A percentile compares a stretch with the other conserved stretches of the same genome.
phyloP scores from a whole-genome alignment of 129 eudicot species.

The Oenanthe sinensis region DNA sequence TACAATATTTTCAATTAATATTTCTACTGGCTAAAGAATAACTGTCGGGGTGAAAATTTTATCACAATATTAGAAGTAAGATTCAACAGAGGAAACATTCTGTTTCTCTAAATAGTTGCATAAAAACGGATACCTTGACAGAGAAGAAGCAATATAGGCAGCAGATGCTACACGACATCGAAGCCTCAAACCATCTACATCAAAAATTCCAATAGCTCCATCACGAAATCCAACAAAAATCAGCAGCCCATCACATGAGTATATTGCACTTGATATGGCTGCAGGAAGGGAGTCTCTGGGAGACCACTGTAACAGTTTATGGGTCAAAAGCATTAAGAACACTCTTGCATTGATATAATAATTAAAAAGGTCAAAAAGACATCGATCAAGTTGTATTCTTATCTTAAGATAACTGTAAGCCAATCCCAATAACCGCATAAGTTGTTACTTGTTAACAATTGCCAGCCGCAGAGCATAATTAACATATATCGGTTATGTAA shows the following conservation, averaged over 20 bases:
- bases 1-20: neutral
- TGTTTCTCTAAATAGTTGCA: neutral
- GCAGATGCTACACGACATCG: conserved; percentile 70
- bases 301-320: conserved; percentile 47
- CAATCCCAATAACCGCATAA: neutral
- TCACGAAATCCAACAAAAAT: conserved; percentile 61
- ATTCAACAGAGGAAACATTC: neutral
- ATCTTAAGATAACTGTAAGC: neutral
- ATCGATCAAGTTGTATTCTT: neutral
- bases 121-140: conserved; percentile 40
- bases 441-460: neutral
- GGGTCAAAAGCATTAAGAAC: neutral
- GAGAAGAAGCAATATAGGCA: conserved; percentile 55
- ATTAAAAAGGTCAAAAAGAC: neutral
- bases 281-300: conserved; percentile 79
- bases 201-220: conserved; percentile 73
- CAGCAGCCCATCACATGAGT: conserved; percentile 66
- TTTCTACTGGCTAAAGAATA: neutral
- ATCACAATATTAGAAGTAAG: neutral
- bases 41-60: neutral
- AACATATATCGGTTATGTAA: neutral
- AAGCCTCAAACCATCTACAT: conserved; percentile 56
- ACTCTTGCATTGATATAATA: neutral
- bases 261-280: conserved; percentile 58
- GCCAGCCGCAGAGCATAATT: neutral